Evolutionary conservation across 2,329 filamentous ascomycete genomes (phyloP), one percentile per base, ranked within the genome.

Genomic region (Xylaria sp.): DNA sequence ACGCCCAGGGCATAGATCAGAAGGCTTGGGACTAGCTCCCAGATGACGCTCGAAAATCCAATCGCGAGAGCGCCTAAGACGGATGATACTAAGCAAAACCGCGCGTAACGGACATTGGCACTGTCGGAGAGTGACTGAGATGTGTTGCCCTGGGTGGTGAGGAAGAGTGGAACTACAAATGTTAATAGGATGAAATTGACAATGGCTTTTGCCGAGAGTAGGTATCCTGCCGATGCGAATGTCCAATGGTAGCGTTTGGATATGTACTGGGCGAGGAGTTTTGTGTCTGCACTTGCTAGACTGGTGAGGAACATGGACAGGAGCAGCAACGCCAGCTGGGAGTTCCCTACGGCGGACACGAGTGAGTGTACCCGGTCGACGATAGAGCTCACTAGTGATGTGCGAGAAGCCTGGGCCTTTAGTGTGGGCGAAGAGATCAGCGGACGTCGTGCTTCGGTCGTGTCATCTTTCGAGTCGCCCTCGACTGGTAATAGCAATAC

Each of bases 201-300:
- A 3, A 85, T 73, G 2, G 84, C 84, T 68, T 86, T 86, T 3
- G 75, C 79, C 0, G 84, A 85, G 9, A 86, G 75, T 2, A 86
- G 76, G 61, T 85, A 86, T 5, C 84, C 84, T 0, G 84, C 82
- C 0, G 79, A 79, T 1, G 82, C 79, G 67, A 86, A 85, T 0
- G 77, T 79, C 84, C 84, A 85, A 23, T 73, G 62, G 48, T 85
- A 86, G 0, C 84, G 79, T 69, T 81, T 84, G 0, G 84, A 86
- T 69, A 86, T 85, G 70, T 85, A 86, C 66, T 85, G 83, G 1
- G 84, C 79, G 6, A 86, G 78, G 0, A 86, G 79, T 65, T 85
- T 86, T 18, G 84, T 86, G 69, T 86, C 84, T 25, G 84, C 84
- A 74, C 83, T 85, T 5, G 84, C 84, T 18, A 86, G 79, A 13